Conservation (phyloP, 1,139 yeast genomes). For the Debaryomyces psychrophilus region DNA sequence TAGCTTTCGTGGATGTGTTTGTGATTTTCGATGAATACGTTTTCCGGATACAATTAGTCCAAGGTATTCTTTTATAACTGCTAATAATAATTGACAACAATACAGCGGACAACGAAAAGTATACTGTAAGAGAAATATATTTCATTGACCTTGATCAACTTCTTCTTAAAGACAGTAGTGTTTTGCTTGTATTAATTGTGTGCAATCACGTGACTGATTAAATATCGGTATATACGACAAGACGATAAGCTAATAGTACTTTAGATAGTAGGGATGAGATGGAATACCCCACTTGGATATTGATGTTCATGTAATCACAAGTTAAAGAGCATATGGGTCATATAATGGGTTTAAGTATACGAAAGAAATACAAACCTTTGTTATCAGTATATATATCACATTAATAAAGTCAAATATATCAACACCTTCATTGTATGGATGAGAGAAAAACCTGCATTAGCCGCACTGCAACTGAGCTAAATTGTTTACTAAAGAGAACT, state of each 20-base stretch:
- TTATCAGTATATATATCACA: background rate
- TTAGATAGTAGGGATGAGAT: too few relatives aligned
- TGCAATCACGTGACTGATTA: conserved; percentile 10
- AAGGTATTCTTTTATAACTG: conserved; percentile 2
- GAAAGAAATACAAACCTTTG: background rate
- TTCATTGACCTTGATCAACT: conserved; percentile 5
- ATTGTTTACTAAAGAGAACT: background rate
- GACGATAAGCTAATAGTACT: too few relatives aligned
- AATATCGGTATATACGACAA: background rate
- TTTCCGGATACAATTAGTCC: background rate
- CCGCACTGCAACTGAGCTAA: background rate
- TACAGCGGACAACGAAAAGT: conserved; percentile 6
- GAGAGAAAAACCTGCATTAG: background rate
- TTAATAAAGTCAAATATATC: background rate
- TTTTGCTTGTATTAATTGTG: background rate
- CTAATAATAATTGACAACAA: conserved; percentile 4
- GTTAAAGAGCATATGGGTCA: too few relatives aligned
- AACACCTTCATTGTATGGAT: background rate
- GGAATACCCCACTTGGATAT: too few relatives aligned
- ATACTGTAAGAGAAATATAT: background rate
- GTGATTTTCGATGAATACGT: background rate
- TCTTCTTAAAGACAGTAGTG: background rate
- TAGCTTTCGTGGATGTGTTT: background rate
- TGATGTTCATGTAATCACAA: background rate
- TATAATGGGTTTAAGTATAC: background rate